phyloP scores from a whole-genome alignment of 78 protist genomes.

The Goniomonas avonlea region DNA sequence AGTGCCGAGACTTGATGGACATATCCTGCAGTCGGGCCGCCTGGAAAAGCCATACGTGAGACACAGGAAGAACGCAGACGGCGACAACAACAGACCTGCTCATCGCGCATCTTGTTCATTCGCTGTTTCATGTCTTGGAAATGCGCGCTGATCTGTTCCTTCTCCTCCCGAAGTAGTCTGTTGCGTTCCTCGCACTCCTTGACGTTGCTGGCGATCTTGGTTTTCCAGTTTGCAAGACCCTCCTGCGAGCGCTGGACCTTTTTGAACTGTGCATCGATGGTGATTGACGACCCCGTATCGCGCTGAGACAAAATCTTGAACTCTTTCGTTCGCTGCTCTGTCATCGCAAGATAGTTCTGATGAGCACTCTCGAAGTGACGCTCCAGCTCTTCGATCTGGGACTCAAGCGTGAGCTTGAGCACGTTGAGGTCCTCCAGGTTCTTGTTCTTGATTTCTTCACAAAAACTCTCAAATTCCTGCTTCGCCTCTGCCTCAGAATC shows the following conservation, averaged over 20 bases:
- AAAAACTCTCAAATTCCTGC: constrained; percentile 17
- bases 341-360: constrained; percentile 28
- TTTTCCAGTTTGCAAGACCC: constrained; percentile 22
- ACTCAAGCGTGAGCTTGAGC: constrained; percentile 41
- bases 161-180: constrained; percentile 30
- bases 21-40: constrained; percentile 31
- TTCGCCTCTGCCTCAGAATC: constrained; percentile 19
- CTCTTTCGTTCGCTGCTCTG: constrained; percentile 17
- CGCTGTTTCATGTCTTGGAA: constrained; percentile 53
- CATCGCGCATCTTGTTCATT: constrained; percentile 44
- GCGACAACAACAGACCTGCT: constrained; percentile 21
- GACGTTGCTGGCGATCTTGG: constrained; percentile 27
- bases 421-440: constrained; percentile 47
- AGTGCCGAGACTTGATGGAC: constrained; percentile 2
- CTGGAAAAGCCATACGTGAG: too few relatives aligned
- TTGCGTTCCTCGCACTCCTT: constrained; percentile 53
- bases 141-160: constrained; percentile 22
- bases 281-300: not conserved
- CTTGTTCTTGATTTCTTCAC: constrained; percentile 44
- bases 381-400: constrained; percentile 22
- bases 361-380: constrained; percentile 32
- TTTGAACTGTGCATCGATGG: constrained; percentile 27
- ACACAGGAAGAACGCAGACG: too few relatives aligned
- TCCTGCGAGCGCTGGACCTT: constrained; percentile 47
- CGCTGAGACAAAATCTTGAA: constrained; percentile 8